Conservation (phyloP, 2,329 filamentous ascomycete genomes). For the Penicillium aurantiogriseum region DNA sequence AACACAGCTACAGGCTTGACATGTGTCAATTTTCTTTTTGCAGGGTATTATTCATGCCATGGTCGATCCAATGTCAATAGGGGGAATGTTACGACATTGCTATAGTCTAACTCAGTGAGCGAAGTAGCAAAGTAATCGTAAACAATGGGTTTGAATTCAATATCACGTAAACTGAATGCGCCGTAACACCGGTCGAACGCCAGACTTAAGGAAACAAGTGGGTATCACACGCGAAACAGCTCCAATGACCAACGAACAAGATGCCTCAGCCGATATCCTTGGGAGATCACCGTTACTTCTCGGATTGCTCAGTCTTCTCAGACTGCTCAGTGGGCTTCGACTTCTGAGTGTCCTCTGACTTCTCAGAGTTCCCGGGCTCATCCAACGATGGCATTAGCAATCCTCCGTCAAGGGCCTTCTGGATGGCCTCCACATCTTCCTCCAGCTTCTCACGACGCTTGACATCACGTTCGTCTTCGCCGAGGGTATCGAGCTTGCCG, state of each 20-base stretch:
- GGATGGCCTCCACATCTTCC: slow-evolving; percentile 48
- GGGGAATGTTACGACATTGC: too few relatives aligned
- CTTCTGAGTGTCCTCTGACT: not conserved
- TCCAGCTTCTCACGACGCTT: slow-evolving; percentile 47
- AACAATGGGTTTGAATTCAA: not conserved
- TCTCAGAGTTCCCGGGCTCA: not conserved
- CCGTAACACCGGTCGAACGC: slow-evolving; percentile 1
- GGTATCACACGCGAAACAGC: slow-evolving; percentile 1
- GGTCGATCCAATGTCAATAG: not conserved
- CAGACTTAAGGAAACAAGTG: not conserved
- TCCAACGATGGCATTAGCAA: slow-evolving; percentile 22
- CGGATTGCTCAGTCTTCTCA: not conserved
- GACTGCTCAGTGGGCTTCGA: not conserved
- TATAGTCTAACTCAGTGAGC: not conserved
- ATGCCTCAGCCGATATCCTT: not conserved
- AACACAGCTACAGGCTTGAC: not conserved
- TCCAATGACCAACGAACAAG: not conserved
- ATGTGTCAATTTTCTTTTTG: not conserved
- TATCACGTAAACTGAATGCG: not conserved
- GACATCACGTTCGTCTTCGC: slow-evolving; percentile 41
- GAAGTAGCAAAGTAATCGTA: not conserved
- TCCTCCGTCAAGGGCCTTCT: slow-evolving; percentile 41
- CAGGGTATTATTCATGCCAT: not conserved
- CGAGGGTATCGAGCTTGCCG: slow-evolving; percentile 60
- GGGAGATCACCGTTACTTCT: not conserved